Evolutionary conservation across 192 early-diverging fungal genomes (phyloP).

Genomic region (Entomortierella parvispora): DNA sequence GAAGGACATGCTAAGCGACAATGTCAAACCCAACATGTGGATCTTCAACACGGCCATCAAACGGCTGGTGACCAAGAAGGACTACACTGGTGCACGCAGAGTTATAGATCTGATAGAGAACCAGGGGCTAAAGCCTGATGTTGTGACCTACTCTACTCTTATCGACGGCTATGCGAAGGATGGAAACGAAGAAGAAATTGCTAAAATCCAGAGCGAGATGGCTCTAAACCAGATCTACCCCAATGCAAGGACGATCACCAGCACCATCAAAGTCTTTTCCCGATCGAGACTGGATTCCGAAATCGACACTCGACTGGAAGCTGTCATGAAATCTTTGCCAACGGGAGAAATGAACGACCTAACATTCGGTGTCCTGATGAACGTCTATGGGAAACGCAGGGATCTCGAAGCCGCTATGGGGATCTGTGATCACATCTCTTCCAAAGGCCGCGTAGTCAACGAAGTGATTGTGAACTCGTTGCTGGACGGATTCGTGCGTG

Average conservation of each 20-base stretch:
- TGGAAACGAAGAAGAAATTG: constrained; percentile 41
- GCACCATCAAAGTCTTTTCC: constrained; percentile 46
- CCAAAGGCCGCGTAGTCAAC: constrained; percentile 26
- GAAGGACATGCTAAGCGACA: constrained; percentile 34
- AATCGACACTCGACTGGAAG: constrained; percentile 24
- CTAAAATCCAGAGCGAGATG: constrained; percentile 36
- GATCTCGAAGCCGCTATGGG: constrained; percentile 30
- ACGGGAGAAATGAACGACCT: constrained; percentile 36
- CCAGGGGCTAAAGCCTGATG: constrained; percentile 25
- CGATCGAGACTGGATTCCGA: constrained; percentile 8
- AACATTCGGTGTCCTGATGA: constrained; percentile 45
- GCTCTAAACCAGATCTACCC: constrained; percentile 34
- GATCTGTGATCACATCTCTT: constrained; percentile 25
- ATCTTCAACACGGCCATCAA: constrained; percentile 42
- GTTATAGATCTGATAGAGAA: constrained; percentile 28
- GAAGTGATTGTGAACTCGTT: constrained; percentile 35
- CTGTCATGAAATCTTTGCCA: constrained; percentile 21
- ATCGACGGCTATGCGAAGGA: constrained; percentile 40
- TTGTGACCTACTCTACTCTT: constrained; percentile 42
- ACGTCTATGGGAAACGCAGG: constrained; percentile 47
- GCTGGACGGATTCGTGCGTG: constrained; percentile 33
- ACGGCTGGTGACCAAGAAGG: constrained; percentile 27
- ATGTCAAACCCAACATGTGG: constrained; percentile 39
- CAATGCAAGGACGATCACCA: constrained; percentile 37
- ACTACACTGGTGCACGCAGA: constrained; percentile 15